Evolutionary conservation across 2,329 filamentous ascomycete species (phyloP).

Genomic region (Cladosporium phlei): DNA sequence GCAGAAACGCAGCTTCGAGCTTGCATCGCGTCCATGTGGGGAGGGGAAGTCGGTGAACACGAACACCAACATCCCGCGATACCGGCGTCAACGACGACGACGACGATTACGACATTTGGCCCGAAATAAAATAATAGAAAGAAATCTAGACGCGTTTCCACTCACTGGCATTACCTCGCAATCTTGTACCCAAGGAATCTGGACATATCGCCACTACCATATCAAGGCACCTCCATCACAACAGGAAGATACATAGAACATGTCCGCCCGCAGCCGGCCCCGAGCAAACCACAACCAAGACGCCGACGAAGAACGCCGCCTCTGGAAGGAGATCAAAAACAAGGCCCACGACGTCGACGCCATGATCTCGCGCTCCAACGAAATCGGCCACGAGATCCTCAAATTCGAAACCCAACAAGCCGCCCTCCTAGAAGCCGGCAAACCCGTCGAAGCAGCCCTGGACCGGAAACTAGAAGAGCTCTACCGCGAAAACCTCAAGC

Average conservation of each 20-base stretch:
- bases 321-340: conserved; percentile 46
- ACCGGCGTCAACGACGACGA: neutral
- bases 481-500: conserved; percentile 46
- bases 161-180: too few relatives aligned
- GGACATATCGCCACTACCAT: neutral
- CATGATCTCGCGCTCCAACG: conserved; percentile 36
- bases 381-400: conserved; percentile 34
- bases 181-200: neutral
- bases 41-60: neutral
- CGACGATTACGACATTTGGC: neutral
- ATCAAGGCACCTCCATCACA: neutral
- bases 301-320: conserved; percentile 45
- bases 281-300: conserved; percentile 44
- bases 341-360: conserved; percentile 43
- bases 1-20: too few relatives aligned
- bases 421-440: conserved; percentile 26
- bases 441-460: conserved; percentile 32
- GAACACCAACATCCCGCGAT: neutral
- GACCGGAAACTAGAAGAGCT: conserved; percentile 44
- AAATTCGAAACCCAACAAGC: conserved; percentile 33
- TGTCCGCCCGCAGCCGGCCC: conserved; percentile 45
- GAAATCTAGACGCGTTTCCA: neutral
- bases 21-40: too few relatives aligned
- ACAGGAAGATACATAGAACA: conserved; percentile 22
- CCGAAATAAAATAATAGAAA: neutral